A percentile compares a stretch with the other conserved stretches of the same genome.
phyloP scores from a whole-genome alignment of 345 rosid species.

The Populus tremula region DNA sequence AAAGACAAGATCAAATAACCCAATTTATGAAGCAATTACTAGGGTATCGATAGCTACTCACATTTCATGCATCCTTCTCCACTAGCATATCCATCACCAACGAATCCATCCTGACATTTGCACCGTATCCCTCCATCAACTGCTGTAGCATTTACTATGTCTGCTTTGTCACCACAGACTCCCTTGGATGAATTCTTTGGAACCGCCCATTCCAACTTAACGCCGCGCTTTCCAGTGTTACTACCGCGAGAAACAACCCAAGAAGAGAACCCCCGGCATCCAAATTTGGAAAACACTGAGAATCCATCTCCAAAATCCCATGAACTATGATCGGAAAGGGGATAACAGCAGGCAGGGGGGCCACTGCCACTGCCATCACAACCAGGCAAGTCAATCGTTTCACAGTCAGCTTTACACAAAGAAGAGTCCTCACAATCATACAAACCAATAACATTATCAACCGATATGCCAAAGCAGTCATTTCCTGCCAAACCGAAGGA shows the following conservation, averaged over 20 bases:
- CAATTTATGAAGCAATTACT: background rate
- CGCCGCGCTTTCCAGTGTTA: constrained; percentile 59
- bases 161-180: constrained; percentile 47
- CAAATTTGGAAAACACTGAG: constrained; percentile 60
- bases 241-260: constrained; percentile 67
- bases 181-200: constrained; percentile 46
- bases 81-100: constrained; percentile 63
- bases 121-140: constrained; percentile 63
- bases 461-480: constrained; percentile 52
- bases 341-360: constrained; percentile 72
- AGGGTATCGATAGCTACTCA: constrained; percentile 25
- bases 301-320: constrained; percentile 65
- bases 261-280: constrained; percentile 77
- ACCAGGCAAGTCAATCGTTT: constrained; percentile 54
- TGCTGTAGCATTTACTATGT: constrained; percentile 56
- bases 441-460: constrained; percentile 65
- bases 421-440: constrained; percentile 90
- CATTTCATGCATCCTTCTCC: constrained; percentile 72
- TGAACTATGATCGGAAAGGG: constrained; percentile 64
- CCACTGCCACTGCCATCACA: constrained; percentile 53
- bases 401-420: constrained; percentile 64
- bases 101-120: constrained; percentile 61
- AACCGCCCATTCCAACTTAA: constrained; percentile 81
- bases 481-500: constrained; percentile 49
- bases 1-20: no score